Conservation (phyloP, 2,329 filamentous ascomycete genomes). For the Calonectria ilicicola region DNA sequence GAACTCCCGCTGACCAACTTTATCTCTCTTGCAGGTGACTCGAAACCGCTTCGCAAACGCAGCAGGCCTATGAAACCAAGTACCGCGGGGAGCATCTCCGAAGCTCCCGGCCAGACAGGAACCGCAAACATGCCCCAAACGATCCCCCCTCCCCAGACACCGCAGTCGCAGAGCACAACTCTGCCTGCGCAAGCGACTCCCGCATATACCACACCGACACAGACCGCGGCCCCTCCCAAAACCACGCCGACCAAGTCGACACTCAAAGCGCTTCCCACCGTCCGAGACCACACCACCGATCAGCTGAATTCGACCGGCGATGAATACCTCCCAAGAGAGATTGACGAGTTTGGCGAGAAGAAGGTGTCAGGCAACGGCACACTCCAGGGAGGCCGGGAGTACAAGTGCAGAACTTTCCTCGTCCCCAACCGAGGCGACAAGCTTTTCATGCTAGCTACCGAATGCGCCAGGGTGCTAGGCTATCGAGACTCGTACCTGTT, state of each 20-base stretch:
- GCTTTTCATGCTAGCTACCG: conserved; percentile 98
- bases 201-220: conserved; percentile 53
- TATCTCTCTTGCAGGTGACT: conserved; percentile 55
- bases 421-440: conserved; percentile 93
- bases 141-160: conserved; percentile 65
- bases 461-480: conserved; percentile 92
- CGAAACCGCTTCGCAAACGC: conserved; percentile 65
- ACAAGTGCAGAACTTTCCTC: conserved; percentile 92
- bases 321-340: conserved; percentile 94
- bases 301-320: conserved; percentile 90
- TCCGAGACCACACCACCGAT: conserved; percentile 96
- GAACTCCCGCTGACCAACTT: conserved; percentile 41
- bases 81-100: conserved; percentile 62
- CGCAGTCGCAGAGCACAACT: conserved; percentile 62
- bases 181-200: conserved; percentile 57
- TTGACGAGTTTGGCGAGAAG: conserved; percentile 92
- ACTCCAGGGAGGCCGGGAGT: conserved; percentile 84
- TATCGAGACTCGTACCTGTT: conserved; percentile 98
- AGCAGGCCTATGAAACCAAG: conserved; percentile 73
- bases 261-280: conserved; percentile 93
- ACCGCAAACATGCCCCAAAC: conserved; percentile 55
- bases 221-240: conserved; percentile 74
- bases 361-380: conserved; percentile 90
- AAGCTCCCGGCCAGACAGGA: conserved; percentile 67
- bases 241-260: conserved; percentile 85